Conservation (phyloP, 139 green algal genomes). For the Coelastrella sp. region DNA sequence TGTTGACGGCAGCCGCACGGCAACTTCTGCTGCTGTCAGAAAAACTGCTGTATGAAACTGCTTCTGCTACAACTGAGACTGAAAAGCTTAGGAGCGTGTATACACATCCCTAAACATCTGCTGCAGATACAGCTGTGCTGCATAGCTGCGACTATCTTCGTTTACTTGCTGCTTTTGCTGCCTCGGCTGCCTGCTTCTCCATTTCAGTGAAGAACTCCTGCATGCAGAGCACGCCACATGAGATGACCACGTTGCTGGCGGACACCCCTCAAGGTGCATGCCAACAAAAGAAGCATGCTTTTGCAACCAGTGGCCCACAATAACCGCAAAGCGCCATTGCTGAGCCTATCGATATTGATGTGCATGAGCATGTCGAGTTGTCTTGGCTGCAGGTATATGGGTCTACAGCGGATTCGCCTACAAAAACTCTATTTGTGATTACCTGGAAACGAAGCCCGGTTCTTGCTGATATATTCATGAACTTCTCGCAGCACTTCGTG, state of each 20-base stretch:
- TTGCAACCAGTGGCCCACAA: too few relatives aligned
- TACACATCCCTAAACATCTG: too few relatives aligned
- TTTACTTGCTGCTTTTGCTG: background rate
- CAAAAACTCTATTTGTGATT: background rate
- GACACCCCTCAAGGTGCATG: background rate
- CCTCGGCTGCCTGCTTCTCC: constrained; percentile 39
- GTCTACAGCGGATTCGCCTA: too few relatives aligned
- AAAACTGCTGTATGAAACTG: background rate
- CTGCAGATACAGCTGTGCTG: too few relatives aligned
- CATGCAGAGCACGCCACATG: constrained; percentile 65
- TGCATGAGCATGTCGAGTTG: too few relatives aligned
- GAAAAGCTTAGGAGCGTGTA: background rate
- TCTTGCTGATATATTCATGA: constrained; percentile 93
- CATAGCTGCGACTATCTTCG: background rate
- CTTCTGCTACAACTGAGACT: background rate
- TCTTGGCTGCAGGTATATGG: too few relatives aligned
- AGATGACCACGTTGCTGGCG: background rate
- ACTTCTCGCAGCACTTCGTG: constrained; percentile 94
- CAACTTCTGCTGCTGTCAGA: background rate
- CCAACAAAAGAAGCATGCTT: background rate
- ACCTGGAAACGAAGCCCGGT: constrained; percentile 92
- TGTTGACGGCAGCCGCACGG: too few relatives aligned
- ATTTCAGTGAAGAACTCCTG: constrained; percentile 70
- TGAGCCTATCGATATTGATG: too few relatives aligned
- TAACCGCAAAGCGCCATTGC: too few relatives aligned